Base-by-base conservation (phyloP, 352 stramenopile species). In the Pythium scleroteichum region DNA sequence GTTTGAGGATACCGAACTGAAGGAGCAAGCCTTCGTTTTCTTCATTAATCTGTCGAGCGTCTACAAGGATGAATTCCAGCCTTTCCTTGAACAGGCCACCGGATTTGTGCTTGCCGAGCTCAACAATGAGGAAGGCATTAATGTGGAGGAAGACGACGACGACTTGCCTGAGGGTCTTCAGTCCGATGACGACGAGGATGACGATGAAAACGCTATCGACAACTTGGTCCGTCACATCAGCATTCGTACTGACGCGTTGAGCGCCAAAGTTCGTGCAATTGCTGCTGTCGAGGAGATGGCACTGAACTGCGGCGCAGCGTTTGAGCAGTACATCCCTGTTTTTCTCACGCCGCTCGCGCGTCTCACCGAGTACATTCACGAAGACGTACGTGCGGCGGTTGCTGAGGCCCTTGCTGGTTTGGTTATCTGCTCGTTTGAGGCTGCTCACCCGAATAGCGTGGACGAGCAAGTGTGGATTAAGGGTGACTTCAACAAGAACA, bases 21-120 rank as follows among this genome's bases (percentile, higher is more conserved):
- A 98, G 72, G 97, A 99, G 69, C 98, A 99, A 75, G 91, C 92
- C 29, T 99, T 98, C 72, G 95, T 97, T 20, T 98, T 98, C 64
- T 99, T 99, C 73, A 98, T 98, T 45, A 99, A 99, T 71, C 75
- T 98, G 47, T 92, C 95, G 56, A 99, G 98, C 68, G 96, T 98
- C 27, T 98, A 98, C 89, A 98, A 97, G 73, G 88, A 97, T 56
- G 95, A 98, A 75, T 99, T 99, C 72, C 79, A 85, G 32, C 95
- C 92, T 26, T 98, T 97, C 63, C 76, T 99, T 17, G 76, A 93
- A 40, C 71, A 88, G 59, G 79, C 79, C 26, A 84, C 85, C 22
- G 87, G 72, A 2, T 70, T 88, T 51, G 82, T 94, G 55, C 66
- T 95, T 17, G 64, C 69, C n/a, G 75, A 78, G 44, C 81, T 94